Evolutionary conservation across 2,329 filamentous ascomycete genomes (phyloP).

Genomic region (Pestalotiopsis sp.): DNA sequence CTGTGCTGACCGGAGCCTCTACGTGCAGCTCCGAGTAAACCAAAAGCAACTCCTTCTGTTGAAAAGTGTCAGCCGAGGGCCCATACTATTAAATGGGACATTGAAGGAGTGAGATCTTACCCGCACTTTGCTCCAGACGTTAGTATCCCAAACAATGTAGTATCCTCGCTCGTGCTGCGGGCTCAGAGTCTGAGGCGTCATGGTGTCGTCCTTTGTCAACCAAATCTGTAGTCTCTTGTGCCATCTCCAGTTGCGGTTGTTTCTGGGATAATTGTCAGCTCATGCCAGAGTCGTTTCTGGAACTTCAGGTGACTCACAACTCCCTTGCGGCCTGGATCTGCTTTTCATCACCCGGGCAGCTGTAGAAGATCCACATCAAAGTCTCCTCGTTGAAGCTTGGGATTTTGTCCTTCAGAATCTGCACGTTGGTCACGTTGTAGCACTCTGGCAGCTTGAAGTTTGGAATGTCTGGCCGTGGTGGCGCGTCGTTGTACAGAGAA

Average conservation of each 20-base stretch:
- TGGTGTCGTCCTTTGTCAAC: slow-evolving; percentile 68
- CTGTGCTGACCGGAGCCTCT: slow-evolving; percentile 41
- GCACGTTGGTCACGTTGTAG: slow-evolving; percentile 68
- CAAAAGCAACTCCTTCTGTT: slow-evolving; percentile 60
- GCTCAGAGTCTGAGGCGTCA: slow-evolving; percentile 62
- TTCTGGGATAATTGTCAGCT: slow-evolving; percentile 39
- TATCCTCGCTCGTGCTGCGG: slow-evolving; percentile 64
- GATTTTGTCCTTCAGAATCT: slow-evolving; percentile 66
- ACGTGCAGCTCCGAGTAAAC: slow-evolving; percentile 57
- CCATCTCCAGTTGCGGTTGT: slow-evolving; percentile 68
- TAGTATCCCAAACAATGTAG: slow-evolving; percentile 67
- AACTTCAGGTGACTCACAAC: slow-evolving; percentile 46
- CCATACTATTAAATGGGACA: background rate
- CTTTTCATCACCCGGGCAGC: slow-evolving; percentile 62
- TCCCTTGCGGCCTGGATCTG: slow-evolving; percentile 66
- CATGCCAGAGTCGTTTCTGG: background rate
- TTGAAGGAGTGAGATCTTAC: slow-evolving; percentile 36
- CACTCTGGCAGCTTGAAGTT: slow-evolving; percentile 65
- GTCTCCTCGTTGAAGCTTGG: slow-evolving; percentile 70
- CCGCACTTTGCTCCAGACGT: slow-evolving; percentile 63
- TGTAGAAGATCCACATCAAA: slow-evolving; percentile 71
- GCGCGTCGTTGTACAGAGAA: slow-evolving; percentile 62
- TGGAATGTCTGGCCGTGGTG: slow-evolving; percentile 58
- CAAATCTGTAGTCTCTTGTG: slow-evolving; percentile 68
- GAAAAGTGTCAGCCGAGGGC: background rate